Evolutionary conservation across 225 moss, liverwort and hornwort genomes (phyloP).

Genomic region (Pleurozium schreberi): DNA sequence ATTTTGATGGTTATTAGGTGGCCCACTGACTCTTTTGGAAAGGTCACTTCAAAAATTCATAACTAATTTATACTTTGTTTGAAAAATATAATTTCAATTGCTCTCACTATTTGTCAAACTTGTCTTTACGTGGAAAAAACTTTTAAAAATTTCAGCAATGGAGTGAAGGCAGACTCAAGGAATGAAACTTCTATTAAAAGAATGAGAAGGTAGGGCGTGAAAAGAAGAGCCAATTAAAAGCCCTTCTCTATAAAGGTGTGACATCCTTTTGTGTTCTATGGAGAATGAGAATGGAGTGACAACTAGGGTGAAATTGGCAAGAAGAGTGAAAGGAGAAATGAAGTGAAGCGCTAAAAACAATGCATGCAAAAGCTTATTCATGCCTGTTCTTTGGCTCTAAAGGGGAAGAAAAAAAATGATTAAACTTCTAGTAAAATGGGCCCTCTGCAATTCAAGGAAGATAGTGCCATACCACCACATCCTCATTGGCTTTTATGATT

Average conservation of each 20-base stretch:
- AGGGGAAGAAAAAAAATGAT: background rate
- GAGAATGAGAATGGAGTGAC: background rate
- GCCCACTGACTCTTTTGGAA: too few relatives aligned
- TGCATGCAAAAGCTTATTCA: accelerated
- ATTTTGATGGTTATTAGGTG: too few relatives aligned
- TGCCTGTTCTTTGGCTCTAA: accelerated
- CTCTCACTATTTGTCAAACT: too few relatives aligned
- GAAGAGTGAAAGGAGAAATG: accelerated
- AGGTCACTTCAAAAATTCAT: too few relatives aligned
- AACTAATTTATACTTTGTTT: too few relatives aligned
- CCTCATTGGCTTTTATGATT: background rate
- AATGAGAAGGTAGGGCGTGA: too few relatives aligned
- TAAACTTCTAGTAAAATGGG: accelerated
- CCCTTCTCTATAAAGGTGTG: background rate
- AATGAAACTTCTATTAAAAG: background rate
- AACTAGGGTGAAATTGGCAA: background rate
- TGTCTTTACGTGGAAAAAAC: too few relatives aligned
- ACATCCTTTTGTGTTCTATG: accelerated
- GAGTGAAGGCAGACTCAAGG: too few relatives aligned
- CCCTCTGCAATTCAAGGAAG: background rate
- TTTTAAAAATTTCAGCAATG: too few relatives aligned
- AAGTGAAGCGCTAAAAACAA: accelerated
- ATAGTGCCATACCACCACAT: accelerated
- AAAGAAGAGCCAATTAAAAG: background rate
- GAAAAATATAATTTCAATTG: too few relatives aligned